These are phyloP conservation scores for Leucoagaricus sp. DNA, from an alignment of 1,284 basidiomycete genomes.

Conservation along the genomic window DNA sequence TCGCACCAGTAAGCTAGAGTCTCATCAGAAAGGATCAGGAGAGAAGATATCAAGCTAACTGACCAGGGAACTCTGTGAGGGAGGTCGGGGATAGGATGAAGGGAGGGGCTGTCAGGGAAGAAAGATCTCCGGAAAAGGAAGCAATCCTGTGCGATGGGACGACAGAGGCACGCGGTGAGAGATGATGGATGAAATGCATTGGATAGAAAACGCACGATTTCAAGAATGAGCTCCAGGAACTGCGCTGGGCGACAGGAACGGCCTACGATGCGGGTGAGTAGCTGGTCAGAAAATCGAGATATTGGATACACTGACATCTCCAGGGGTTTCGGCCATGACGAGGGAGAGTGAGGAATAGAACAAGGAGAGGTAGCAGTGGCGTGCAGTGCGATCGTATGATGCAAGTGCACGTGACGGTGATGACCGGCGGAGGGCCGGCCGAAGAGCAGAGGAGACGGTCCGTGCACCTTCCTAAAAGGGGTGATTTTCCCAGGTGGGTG, in stretches of 20 bases:
- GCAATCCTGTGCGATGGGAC: slow-evolving; percentile 56
- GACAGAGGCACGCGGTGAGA: not conserved
- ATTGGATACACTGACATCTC: slow-evolving; percentile 30
- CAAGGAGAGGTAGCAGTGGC: slow-evolving; percentile 4
- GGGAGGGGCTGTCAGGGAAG: slow-evolving; percentile 91
- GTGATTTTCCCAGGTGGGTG: slow-evolving; percentile 11
- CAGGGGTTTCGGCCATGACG: slow-evolving; percentile 28
- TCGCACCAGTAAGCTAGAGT: slow-evolving; percentile 89
- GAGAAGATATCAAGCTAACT: slow-evolving; percentile 23
- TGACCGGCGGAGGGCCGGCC: slow-evolving; percentile 2
- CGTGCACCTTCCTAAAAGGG: slow-evolving; percentile 11
- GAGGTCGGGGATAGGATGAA: slow-evolving; percentile 89
- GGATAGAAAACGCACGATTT: slow-evolving; percentile 62
- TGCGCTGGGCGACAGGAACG: slow-evolving; percentile 71
- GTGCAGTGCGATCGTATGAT: slow-evolving; percentile 4
- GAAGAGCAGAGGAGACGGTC: slow-evolving; percentile 7
- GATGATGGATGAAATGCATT: not conserved
- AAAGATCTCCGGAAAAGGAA: slow-evolving; percentile 90
- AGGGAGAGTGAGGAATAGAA: slow-evolving; percentile 1
- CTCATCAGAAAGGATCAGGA: not conserved
- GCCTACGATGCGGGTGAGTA: slow-evolving; percentile 40
- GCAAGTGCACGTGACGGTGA: slow-evolving; percentile 5
- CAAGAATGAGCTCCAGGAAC: slow-evolving; percentile 78
- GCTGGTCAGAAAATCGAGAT: not conserved
- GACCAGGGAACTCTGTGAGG: slow-evolving; percentile 87